Percentiles rank a stretch among this genome's conserved stretches.
Evolutionary conservation across 2,329 filamentous ascomycete genomes (phyloP).

Genomic region (Hypoxylon rubiginosum): DNA sequence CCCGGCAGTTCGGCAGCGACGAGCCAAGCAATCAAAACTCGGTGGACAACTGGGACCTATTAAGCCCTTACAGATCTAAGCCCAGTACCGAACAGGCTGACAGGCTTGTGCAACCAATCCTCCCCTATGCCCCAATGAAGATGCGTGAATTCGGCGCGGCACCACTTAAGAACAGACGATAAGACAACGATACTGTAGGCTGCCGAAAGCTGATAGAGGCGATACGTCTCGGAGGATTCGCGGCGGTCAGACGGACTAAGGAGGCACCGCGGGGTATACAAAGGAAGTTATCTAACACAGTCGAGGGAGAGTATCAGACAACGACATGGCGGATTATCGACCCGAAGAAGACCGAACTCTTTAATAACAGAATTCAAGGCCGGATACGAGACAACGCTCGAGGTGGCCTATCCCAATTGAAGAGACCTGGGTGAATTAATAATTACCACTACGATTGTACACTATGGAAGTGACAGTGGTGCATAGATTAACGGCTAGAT

Average conservation of each 20-base stretch:
- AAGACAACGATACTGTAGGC: slow-evolving; percentile 43
- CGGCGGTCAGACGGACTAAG: slow-evolving; percentile 30
- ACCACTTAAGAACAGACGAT: slow-evolving; percentile 28
- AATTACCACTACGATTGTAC: slow-evolving; percentile 39
- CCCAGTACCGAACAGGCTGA: slow-evolving; percentile 14
- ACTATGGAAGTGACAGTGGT: slow-evolving; percentile 22
- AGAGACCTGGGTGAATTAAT: slow-evolving; percentile 27
- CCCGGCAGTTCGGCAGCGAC: slow-evolving; percentile 24
- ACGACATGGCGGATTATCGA: slow-evolving; percentile 38
- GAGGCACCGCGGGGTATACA: slow-evolving; percentile 1
- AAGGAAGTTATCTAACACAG: slow-evolving; percentile 27
- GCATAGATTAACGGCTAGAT: slow-evolving; percentile 7
- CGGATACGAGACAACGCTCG: neutral
- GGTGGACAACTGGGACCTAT: slow-evolving; percentile 9
- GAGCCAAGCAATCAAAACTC: slow-evolving; percentile 22
- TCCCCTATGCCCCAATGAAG: slow-evolving; percentile 14
- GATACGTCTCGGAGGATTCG: slow-evolving; percentile 39
- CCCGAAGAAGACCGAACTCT: slow-evolving; percentile 8
- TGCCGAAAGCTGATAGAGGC: slow-evolving; percentile 42
- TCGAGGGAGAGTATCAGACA: slow-evolving; percentile 39
- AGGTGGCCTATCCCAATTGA: neutral
- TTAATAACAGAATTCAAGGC: slow-evolving; percentile 5
- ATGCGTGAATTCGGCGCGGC: slow-evolving; percentile 23
- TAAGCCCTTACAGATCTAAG: slow-evolving; percentile 26
- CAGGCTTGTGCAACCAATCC: slow-evolving; percentile 32